These are phyloP conservation scores for Chrysosphaeria jannelii DNA, from an alignment of 2,329 filamentous ascomycete genomes.

Conservation along the genomic window DNA sequence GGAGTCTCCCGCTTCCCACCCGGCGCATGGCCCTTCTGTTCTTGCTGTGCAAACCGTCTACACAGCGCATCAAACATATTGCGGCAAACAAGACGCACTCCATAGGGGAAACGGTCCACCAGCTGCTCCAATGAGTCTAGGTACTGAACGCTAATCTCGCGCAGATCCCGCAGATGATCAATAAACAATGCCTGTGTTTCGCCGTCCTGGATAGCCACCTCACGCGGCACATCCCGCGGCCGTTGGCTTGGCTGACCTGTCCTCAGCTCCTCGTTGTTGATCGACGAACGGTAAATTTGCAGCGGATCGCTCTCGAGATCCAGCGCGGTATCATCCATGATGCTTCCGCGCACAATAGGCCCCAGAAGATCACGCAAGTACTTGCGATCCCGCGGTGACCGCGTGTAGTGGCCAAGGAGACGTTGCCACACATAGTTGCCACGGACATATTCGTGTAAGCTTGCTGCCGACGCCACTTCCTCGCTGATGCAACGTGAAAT, in stretches of 20 bases:
- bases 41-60: conserved; percentile 49
- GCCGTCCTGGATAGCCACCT: conserved; percentile 81
- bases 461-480: conserved; percentile 44
- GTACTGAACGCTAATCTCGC: conserved; percentile 84
- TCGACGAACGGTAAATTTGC: conserved; percentile 82
- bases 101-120: conserved; percentile 71
- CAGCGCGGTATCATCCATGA: conserved; percentile 69
- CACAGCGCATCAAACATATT: conserved; percentile 59
- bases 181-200: conserved; percentile 87
- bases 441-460: conserved; percentile 58
- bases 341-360: conserved; percentile 62
- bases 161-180: conserved; percentile 70
- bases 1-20: conserved; percentile 51
- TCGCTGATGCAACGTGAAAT: conserved; percentile 59
- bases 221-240: conserved; percentile 58
- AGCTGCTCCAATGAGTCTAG: conserved; percentile 56
- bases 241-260: conserved; percentile 63
- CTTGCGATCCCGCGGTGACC: conserved; percentile 74
- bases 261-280: conserved; percentile 89
- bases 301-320: conserved; percentile 92
- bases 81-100: conserved; percentile 61
- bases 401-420: conserved; percentile 59
- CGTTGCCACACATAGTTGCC: conserved; percentile 86
- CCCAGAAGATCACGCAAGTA: conserved; percentile 70
- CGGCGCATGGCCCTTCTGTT: too few relatives aligned